Base-by-base conservation (phyloP, 306 rosid species). In the Macrotyloma uniflorum region DNA sequence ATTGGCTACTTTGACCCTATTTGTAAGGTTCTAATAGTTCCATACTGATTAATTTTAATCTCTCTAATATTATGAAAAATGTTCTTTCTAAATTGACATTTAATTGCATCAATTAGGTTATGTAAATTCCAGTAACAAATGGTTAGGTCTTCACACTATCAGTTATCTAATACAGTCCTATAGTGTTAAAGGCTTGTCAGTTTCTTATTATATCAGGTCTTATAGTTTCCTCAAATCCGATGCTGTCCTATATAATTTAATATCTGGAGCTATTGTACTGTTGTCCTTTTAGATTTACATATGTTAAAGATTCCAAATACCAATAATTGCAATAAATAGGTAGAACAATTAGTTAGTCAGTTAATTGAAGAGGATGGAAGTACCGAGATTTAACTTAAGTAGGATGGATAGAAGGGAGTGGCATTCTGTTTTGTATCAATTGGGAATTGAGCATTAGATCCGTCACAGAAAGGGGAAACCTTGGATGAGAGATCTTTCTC, bases 201-300 rank as follows among this genome's bases (percentile, higher is more conserved):
- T 63, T 64, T n/a, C 23, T 23, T 24, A 35, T 65, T 8, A 4
- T 50, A 15, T 49, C 40, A 33, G 36, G n/a, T 33, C 63, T 32
- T 76, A 32, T 46, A 20, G 19, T 35, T 50, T 76, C 53, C 80
- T 36, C 40, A 16, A 35, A 64, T 65, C 20, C 50, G 10, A 15
- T 30, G 58, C 12, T 74, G 43, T 59, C 59, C 58, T 42, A 62
- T 19, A 20, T 30, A 5, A 6, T 62, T 16, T 40, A 46, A 46
- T 28, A 18, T 23, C 20, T 22, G n/a, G 32, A 14, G 35, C 50
- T 51, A 22, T 16, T 59, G 28, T 6, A 30, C 7, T 33, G 40
- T 36, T 58, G 55, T 70, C 26, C 19, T 22, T 63, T 72, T 26
- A 22, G 70, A 62, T 72, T 74, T 64, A 45, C 59, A 16, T 62